A percentile compares a stretch with the other conserved stretches of the same genome.
phyloP scores from a whole-genome alignment of 2,329 filamentous ascomycete species.

The Xylaria sp. region DNA sequence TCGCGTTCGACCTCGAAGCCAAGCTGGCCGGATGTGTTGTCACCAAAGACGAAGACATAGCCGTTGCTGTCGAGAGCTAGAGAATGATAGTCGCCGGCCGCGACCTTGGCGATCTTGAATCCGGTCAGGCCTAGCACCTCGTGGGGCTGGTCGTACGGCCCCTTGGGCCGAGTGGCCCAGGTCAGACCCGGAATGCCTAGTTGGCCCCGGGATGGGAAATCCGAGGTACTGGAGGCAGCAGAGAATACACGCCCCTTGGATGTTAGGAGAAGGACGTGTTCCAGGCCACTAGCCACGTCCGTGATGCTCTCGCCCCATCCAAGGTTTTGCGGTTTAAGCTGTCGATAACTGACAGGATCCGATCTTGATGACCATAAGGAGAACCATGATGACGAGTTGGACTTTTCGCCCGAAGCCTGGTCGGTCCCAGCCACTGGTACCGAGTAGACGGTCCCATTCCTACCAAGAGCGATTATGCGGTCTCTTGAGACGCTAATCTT shows the following conservation, averaged over 20 bases:
- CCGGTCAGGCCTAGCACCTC: constrained; percentile 74
- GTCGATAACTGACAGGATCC: constrained; percentile 68
- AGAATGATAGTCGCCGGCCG: constrained; percentile 85
- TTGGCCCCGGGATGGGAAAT: constrained; percentile 82
- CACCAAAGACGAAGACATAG: constrained; percentile 82
- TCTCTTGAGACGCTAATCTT: constrained; percentile 80
- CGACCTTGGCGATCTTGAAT: constrained; percentile 73
- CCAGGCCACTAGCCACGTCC: constrained; percentile 75
- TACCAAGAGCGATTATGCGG: constrained; percentile 77
- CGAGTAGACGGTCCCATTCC: constrained; percentile 79
- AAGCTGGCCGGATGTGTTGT: constrained; percentile 89
- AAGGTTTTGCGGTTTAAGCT: constrained; percentile 66
- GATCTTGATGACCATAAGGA: constrained; percentile 65
- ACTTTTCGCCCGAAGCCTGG: constrained; percentile 66
- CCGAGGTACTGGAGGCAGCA: constrained; percentile 76
- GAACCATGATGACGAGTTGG: constrained; percentile 68
- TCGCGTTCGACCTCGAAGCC: constrained; percentile 73
- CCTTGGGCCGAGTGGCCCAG: constrained; percentile 76
- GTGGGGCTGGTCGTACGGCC: constrained; percentile 80
- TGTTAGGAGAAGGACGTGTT: constrained; percentile 86
- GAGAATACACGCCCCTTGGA: constrained; percentile 85
- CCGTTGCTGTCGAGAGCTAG: constrained; percentile 76
- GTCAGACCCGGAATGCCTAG: constrained; percentile 82
- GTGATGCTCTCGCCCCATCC: constrained; percentile 72
- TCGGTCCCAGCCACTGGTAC: constrained; percentile 76